Evolutionary conservation across 805 yeast genomes (phyloP).

Genomic region (Dipodascus geniculatus): DNA sequence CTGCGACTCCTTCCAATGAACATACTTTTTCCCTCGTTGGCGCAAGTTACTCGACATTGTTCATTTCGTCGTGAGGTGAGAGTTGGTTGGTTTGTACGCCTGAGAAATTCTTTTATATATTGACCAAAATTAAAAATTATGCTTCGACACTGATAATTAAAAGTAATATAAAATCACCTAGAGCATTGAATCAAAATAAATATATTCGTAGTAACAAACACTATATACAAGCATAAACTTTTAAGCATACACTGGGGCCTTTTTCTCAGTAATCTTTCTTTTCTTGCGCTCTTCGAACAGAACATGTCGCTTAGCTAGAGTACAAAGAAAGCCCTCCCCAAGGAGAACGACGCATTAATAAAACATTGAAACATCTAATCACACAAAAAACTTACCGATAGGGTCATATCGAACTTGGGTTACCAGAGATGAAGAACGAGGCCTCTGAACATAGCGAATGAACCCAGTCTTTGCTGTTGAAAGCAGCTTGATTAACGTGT

Average conservation of each 20-base stretch:
- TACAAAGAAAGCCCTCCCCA: neutral
- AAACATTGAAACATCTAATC: neutral
- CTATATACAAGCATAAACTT: conserved; percentile 1
- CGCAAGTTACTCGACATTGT: neutral
- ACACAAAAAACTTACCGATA: conserved; percentile 31
- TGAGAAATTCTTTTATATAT: neutral
- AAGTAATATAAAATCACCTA: neutral
- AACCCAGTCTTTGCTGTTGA: conserved; percentile 89
- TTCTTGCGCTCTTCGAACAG: conserved; percentile 80
- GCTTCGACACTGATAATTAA: neutral
- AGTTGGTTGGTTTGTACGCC: neutral
- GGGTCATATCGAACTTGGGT: conserved; percentile 84
- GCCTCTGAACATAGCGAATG: conserved; percentile 67
- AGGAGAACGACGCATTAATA: neutral
- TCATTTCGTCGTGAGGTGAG: neutral
- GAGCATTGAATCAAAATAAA: neutral
- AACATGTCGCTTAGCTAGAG: conserved; percentile 74
- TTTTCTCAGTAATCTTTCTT: conserved; percentile 45
- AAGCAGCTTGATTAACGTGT: conserved; percentile 71
- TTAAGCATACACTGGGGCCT: neutral
- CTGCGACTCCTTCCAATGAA: neutral
- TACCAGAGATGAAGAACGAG: conserved; percentile 69
- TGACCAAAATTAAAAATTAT: neutral
- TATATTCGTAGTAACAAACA: neutral
- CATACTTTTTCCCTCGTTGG: neutral